phyloP scores from a whole-genome alignment of 768 basidiomycete genomes.

The Lactifluus piperatus region DNA sequence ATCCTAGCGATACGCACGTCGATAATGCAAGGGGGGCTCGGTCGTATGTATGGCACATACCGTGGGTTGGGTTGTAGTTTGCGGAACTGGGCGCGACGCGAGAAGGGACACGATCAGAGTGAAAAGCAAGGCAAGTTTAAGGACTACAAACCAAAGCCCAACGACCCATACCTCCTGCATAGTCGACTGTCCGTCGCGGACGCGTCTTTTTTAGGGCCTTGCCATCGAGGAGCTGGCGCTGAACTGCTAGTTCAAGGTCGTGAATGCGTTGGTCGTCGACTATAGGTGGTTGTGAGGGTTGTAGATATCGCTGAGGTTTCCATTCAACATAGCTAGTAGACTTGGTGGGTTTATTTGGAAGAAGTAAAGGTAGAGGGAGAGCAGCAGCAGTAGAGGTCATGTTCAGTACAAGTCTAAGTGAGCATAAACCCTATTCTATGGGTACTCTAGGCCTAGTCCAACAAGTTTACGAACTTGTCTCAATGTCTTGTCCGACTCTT shows the following conservation, averaged over 20 bases:
- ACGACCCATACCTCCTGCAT: conserved; percentile 78
- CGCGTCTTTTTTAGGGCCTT: conserved; percentile 85
- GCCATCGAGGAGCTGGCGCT: conserved; percentile 65
- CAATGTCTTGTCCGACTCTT: conserved; percentile 56
- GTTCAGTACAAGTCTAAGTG: not conserved
- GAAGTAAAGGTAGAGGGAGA: conserved; percentile 49
- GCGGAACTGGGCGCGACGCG: conserved; percentile 39
- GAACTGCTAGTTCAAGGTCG: conserved; percentile 73
- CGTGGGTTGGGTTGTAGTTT: conserved; percentile 73
- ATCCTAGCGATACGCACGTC: conserved; percentile 48
- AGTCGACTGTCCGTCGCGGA: conserved; percentile 91
- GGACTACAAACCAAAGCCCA: conserved; percentile 61
- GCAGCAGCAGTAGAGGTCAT: conserved; percentile 1
- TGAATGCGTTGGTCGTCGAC: conserved; percentile 69
- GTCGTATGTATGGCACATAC: conserved; percentile 71
- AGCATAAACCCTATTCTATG: not conserved
- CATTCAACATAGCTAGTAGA: conserved; percentile 50
- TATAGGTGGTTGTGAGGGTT: conserved; percentile 66
- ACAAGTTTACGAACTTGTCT: conserved; percentile 55
- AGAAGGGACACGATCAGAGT: not conserved
- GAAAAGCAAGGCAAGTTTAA: not conserved
- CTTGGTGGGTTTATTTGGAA: conserved; percentile 38
- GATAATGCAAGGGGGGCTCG: conserved; percentile 80
- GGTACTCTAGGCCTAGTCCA: conserved; percentile 36
- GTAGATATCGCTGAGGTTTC: conserved; percentile 62